Base-by-base conservation (phyloP, 495 filamentous ascomycete genomes). In the Trichoderma virens region DNA sequence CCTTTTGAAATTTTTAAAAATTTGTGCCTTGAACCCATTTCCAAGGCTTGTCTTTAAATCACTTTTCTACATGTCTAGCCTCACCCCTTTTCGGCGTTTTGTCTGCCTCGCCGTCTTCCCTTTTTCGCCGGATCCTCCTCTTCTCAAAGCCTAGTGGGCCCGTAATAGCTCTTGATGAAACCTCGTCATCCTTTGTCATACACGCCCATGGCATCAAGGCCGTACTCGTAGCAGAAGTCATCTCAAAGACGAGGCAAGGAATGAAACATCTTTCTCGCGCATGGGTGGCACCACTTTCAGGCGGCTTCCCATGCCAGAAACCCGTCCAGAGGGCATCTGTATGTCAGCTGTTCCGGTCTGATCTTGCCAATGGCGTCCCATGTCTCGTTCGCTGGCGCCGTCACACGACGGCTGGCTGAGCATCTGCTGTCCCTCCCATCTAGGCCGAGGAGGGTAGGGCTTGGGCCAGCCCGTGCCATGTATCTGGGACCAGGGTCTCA, bases 401-500 rank as follows among this genome's bases (percentile, higher is more conserved):
- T 56, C 51, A 30, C 51, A 56, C 51, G 9, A 56, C 51, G 51
- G 51, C 51, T 56, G 51, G 51, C 51, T 56, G 51, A 56, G 51
- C 25, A 56, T 30, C 51, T 56, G 13, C 20, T 56, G 51, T 56
- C 25, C 51, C 30, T 56, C 25, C 51, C 6, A 28, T 25, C 25
- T 28, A 56, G 27, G 25, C 51, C 51, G 13, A 56, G 27, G 25
- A 28, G 23, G 51, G 23, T 56, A 56, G 51, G 27, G 51, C 51
- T 56, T 56, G 51, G 51, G 25, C 25, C 45, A 51, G 20, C 45
- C 45, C 18, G 20, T 20, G 45, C 45, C 51, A 56, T 56, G 51
- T 56, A 56, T 56, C 25, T 30, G 51, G 51, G 51, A 56, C 51
- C 25, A 56, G 51, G 51, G 51, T 56, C 51, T 56, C 51, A 56